Percentiles rank a stretch among this genome's conserved stretches.
Conservation (phyloP, 2,329 filamentous ascomycete genomes). For the Pseudocercospora eumusae region DNA sequence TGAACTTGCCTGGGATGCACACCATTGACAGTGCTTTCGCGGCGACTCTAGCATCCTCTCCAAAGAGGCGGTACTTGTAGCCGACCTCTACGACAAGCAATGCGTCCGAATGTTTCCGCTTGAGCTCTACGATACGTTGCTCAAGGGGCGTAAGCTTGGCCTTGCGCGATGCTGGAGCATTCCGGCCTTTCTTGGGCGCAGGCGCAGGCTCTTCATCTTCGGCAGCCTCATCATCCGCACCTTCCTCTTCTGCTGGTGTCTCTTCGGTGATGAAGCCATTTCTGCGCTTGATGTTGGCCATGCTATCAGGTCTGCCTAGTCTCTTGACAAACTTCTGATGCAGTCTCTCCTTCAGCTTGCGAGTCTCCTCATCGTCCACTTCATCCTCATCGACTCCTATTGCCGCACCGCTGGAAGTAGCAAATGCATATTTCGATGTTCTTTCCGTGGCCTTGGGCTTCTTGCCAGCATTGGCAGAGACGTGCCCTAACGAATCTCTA, state of each 20-base stretch:
- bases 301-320: conserved; percentile 80
- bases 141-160: conserved; percentile 91
- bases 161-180: conserved; percentile 63
- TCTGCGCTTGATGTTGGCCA: conserved; percentile 65
- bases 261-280: conserved; percentile 59
- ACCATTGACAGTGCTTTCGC: conserved; percentile 91
- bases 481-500: background rate
- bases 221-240: conserved; percentile 60
- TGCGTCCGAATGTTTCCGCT: conserved; percentile 85
- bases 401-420: conserved; percentile 48
- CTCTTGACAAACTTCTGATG: conserved; percentile 88
- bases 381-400: conserved; percentile 45
- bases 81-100: conserved; percentile 91
- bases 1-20: conserved; percentile 91
- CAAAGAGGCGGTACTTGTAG: conserved; percentile 97
- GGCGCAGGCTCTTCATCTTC: conserved; percentile 55
- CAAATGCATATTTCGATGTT: conserved; percentile 63
- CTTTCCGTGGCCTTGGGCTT: conserved; percentile 47
- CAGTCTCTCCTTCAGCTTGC: conserved; percentile 66
- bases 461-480: conserved; percentile 24
- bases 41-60: conserved; percentile 86
- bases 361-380: conserved; percentile 54
- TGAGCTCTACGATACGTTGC: conserved; percentile 89
- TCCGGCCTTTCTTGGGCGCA: conserved; percentile 52
- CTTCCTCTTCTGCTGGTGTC: conserved; percentile 52